Conservation (phyloP, 768 basidiomycete genomes). For the Coprinopsis sp. region DNA sequence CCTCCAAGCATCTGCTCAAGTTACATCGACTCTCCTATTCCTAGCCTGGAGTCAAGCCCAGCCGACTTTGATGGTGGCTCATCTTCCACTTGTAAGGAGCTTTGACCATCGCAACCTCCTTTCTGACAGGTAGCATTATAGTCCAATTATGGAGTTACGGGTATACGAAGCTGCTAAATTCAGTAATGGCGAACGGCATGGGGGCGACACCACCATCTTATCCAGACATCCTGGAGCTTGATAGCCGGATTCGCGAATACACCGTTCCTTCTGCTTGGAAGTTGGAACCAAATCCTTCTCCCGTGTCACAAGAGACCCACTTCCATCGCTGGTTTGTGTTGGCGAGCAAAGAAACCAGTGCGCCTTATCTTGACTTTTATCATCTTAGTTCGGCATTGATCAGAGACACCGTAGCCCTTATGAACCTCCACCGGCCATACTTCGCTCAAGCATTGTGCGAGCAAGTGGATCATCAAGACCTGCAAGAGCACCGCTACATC, state of each 20-base stretch:
- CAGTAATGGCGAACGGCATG: slow-evolving; percentile 46
- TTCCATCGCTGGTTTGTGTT: slow-evolving; percentile 43
- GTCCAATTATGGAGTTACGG: slow-evolving; percentile 55
- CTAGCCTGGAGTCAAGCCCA: no score
- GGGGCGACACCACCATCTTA: slow-evolving; percentile 51
- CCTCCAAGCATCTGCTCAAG: slow-evolving; percentile 50
- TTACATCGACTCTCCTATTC: slow-evolving; percentile 56
- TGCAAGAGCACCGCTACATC: slow-evolving; percentile 56
- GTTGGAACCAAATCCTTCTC: slow-evolving; percentile 18
- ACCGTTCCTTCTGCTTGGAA: slow-evolving; percentile 45
- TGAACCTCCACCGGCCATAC: slow-evolving; percentile 64
- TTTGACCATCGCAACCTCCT: no score
- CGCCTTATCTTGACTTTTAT: slow-evolving; percentile 11
- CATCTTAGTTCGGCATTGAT: neutral
- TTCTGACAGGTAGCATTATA: slow-evolving; percentile 18
- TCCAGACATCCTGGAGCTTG: slow-evolving; percentile 48
- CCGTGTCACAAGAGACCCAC: slow-evolving; percentile 19
- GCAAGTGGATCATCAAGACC: slow-evolving; percentile 40
- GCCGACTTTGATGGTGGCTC: no score
- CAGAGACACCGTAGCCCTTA: slow-evolving; percentile 37
- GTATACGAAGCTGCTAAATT: slow-evolving; percentile 49
- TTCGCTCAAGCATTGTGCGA: slow-evolving; percentile 66
- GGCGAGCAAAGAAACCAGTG: slow-evolving; percentile 47
- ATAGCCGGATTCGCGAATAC: slow-evolving; percentile 59
- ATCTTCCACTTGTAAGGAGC: no score